Conservation (phyloP, 371 early-diverging fungal species). For the Mucor mucedo region DNA sequence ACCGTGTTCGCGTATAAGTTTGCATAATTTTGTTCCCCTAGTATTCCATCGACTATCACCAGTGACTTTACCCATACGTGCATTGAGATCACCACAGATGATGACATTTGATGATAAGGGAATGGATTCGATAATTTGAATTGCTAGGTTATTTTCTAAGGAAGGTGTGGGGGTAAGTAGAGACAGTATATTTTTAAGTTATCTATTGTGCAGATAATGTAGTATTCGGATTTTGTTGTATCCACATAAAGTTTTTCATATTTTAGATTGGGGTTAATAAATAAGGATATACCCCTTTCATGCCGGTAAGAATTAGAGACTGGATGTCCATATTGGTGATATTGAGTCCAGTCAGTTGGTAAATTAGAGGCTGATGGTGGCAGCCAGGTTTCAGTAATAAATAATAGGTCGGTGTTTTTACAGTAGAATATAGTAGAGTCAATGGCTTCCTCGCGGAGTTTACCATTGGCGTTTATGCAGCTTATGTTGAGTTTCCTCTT, state of each 20-base stretch:
- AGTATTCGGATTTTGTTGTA: slow-evolving; percentile 1
- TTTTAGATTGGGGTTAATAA: slow-evolving; percentile 5
- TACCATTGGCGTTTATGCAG: slow-evolving; percentile 13
- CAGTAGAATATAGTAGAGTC: slow-evolving; percentile 1
- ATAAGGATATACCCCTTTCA: slow-evolving; percentile 9
- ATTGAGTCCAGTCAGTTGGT: slow-evolving; percentile 21
- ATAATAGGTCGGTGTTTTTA: slow-evolving; percentile 14
- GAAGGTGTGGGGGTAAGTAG: too few relatives aligned
- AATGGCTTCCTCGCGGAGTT: slow-evolving; percentile 11
- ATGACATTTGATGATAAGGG: too few relatives aligned
- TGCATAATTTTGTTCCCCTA: neutral
- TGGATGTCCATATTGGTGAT: slow-evolving; percentile 19
- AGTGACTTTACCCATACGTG: neutral
- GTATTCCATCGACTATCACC: slow-evolving; percentile 3
- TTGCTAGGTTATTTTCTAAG: too few relatives aligned
- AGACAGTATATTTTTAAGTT: too few relatives aligned
- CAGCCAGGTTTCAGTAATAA: slow-evolving; percentile 33
- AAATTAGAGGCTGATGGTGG: neutral
- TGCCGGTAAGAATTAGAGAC: neutral
- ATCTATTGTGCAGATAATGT: neutral
- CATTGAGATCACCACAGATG: slow-evolving; percentile 20
- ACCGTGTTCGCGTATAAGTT: neutral
- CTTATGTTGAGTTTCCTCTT: slow-evolving; percentile 7
- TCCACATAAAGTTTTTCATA: neutral
- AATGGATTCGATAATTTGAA: too few relatives aligned